Evolutionary conservation across 352 stramenopile species (phyloP), one percentile per base, ranked within the genome.

Genomic region (Pythium monospermum): DNA sequence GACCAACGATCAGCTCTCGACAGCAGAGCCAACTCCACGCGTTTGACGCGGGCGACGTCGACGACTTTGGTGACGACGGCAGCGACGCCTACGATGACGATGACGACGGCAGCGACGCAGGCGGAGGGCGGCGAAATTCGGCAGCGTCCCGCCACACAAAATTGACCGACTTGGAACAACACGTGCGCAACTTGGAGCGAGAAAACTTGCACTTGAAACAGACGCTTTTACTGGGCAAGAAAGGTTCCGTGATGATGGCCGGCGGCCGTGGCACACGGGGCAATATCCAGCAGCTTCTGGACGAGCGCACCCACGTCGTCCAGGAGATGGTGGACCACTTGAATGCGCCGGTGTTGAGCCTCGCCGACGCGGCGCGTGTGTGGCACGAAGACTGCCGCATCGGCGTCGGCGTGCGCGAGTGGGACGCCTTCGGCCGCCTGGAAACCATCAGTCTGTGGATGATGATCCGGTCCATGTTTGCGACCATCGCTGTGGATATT

Each of bases 131-230:
- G 6, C 35, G 48, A 16, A 32, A 40, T 15, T 31, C 51, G 30
- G 45, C 59, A 16, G 43, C 51, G 18, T 69, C 66, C 39, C 66
- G 66, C 32, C 66, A 88, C 49, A 82, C 69, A n/a, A 86, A 83
- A 45, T 73, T 91, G 41, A 85, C 76, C 31, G 73, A 91, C 38
- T 59, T 91, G 30, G 79, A 88, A 52, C 53, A 76, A 39, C 76
- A 85, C 49, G 79, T 91, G 63, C 73, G 79, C 25, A 61, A 54
- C 4, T 57, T 91, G 4, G 79, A 91, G 65, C 66, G 73, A 32
- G 76, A 91, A 56, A 91, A 91, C 55, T 35, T 88, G 37, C 76
- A 88, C 44, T 42, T 91, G 15, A 91, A 91, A 45, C 79, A 88
- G 50, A 79, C 79, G 30, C 61, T 91, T 42, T 45, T 91, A 47